Evolutionary conservation across 768 basidiomycete species (phyloP), one percentile per base, ranked within the genome.

Genomic region (Lactifluus volemus): DNA sequence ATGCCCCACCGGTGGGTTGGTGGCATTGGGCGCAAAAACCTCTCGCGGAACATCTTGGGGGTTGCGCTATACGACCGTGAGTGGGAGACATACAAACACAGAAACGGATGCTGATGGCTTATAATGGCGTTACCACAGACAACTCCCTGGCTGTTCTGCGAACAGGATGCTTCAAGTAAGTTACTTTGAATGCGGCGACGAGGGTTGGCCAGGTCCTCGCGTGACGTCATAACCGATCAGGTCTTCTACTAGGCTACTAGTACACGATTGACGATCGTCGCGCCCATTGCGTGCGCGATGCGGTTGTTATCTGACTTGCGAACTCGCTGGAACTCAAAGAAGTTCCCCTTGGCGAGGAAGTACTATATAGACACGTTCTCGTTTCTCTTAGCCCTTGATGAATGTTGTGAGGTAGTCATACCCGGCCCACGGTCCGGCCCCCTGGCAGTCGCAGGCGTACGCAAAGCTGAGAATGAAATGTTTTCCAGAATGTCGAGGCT

Each of bases 291-390:
- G 30, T 97, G 86, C 0, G 97, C 97, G 65, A 98, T 91, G 48
- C 97, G 90, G 75, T 98, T 99, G 78, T 98, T 98, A 73, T 99
- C 97, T 4, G 93, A 94, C 74, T 98, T 99, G 70, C 97, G 88
- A 10, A 98, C 95, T n/a, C 97, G 88, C 44, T 97, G 89, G 62
- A 98, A 81, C 34, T 92, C 90, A n/a, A 92, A 89, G 61, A 98
- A 83, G 69, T 92, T 88, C 65, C 89, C 81, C 68, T 90, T 90
- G 68, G 84, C 82, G 60, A 98, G 82, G 69, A 93, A 82, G 67
- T 95, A 88, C 68, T 98, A 96, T 11, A 38, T 57, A 34, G 32
- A 34, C 32, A 34, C 32, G 32, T 25, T 25, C 25, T 25, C 25
- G 2, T 25, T 25, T 25, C 25, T 25, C 25, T 25, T 25, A 25